These are phyloP conservation scores for Hypoxylon sp. DNA, from an alignment of 2,329 filamentous ascomycete genomes.

Conservation along the genomic window DNA sequence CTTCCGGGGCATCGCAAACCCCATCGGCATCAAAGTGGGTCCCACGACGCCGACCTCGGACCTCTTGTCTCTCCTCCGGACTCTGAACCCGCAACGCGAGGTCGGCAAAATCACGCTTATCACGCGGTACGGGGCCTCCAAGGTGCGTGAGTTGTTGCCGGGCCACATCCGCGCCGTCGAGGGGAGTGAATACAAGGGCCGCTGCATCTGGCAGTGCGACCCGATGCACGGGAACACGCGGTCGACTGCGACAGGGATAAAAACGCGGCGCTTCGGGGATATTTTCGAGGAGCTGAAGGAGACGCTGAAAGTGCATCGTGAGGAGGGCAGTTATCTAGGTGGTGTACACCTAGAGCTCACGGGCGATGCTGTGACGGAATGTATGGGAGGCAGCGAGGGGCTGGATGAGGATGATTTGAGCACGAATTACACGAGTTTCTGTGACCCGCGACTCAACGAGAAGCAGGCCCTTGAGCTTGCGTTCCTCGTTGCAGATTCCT, in stretches of 20 bases:
- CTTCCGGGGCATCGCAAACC: conserved; percentile 95
- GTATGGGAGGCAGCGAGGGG: conserved; percentile 88
- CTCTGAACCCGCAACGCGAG: conserved; percentile 85
- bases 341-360: conserved; percentile 96
- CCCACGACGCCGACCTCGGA: conserved; percentile 84
- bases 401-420: conserved; percentile 89
- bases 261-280: conserved; percentile 91
- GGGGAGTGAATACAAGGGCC: conserved; percentile 73
- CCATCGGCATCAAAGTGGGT: conserved; percentile 95
- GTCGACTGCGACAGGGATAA: conserved; percentile 81
- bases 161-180: conserved; percentile 91
- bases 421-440: conserved; percentile 94
- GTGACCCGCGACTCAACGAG: conserved; percentile 94
- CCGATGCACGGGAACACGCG: conserved; percentile 93
- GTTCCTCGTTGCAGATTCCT: conserved; percentile 91
- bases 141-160: conserved; percentile 81
- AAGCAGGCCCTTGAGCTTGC: conserved; percentile 97
- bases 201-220: conserved; percentile 97
- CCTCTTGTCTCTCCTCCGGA: conserved; percentile 82
- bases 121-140: conserved; percentile 88
- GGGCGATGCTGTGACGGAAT: conserved; percentile 96
- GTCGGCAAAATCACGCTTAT: conserved; percentile 96
- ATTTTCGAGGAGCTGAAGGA: conserved; percentile 90
- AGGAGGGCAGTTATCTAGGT: conserved; percentile 86
- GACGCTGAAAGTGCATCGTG: conserved; percentile 86